Evolutionary conservation across 768 basidiomycete genomes (phyloP), one percentile per base, ranked within the genome.

Genomic region (Omphalotus guepiniiformis): DNA sequence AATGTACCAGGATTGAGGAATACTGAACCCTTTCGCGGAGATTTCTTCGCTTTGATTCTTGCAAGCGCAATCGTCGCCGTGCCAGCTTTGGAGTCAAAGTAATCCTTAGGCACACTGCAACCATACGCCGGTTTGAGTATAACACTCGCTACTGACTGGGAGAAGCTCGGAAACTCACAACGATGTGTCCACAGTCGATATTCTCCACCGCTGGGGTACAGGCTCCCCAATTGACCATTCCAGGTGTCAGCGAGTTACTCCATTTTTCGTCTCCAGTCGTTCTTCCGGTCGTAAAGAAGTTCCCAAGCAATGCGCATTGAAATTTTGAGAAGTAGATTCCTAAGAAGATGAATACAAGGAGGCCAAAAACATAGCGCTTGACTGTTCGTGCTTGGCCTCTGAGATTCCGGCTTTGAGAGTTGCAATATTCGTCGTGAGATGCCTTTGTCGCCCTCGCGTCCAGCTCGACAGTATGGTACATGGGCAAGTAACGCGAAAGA

Each of bases 91-190:
- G 51, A 8, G 35, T 58, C 48, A 22, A 58, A 55, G 41, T 61
- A 61, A 28, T 58, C 59, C 32, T 61, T 61, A 4, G 59, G 58
- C 2, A 61, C 59, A 15, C 59, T 61, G 50, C 25, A 29, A 15
- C n/a, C 30, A n/a, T n/a, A n/a, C 30, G 30, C n/a, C 30, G n/a
- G 21, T 40, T 40, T 15, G 26, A 18, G 11, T 5, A 5, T 8
- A 29, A 13, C 6, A 26, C 34, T 9, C 2, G 11, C 34, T 28
- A 18, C 32, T 4, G 26, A 5, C n/a, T 42, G n/a, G 27, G n/a
- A 26, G 11, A 12, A 3, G 18, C 1, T n/a, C n/a, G 18, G 2
- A 16, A 2, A 47, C 45, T 39, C 35, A 47, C 45, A n/a, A 47
- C 27, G 28, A 47, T 47, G 0, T 26, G 26, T 21, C 45, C 45